Conservation (phyloP, 192 early-diverging fungal genomes). For the Entophlyctis luteolus region DNA sequence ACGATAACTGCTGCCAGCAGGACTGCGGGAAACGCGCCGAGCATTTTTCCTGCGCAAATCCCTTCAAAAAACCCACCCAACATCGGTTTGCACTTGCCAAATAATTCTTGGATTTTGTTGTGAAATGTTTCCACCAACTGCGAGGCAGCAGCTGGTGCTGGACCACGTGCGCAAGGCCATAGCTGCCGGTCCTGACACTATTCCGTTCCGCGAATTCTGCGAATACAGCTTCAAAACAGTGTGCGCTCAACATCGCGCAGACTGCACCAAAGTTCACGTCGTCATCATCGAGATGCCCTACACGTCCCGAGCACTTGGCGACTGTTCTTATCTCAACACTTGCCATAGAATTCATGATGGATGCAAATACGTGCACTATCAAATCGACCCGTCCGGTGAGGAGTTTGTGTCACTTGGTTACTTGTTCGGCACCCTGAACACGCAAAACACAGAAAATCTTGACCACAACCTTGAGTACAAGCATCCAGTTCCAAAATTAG, state of each 20-base stretch:
- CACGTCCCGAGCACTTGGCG: conserved; percentile 52
- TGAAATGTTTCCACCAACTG: conserved; percentile 11
- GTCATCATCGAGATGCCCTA: conserved; percentile 43
- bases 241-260: conserved; percentile 18
- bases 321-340: conserved; percentile 64
- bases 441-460: neutral
- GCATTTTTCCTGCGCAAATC: no score
- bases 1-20: no score
- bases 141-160: conserved; percentile 5
- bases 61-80: no score
- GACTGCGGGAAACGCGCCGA: no score
- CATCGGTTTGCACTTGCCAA: no score
- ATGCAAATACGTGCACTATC: conserved; percentile 64
- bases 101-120: no score
- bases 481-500: conserved; percentile 18
- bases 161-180: neutral
- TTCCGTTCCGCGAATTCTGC: conserved; percentile 50
- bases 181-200: neutral
- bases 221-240: conserved; percentile 40
- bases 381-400: conserved; percentile 41
- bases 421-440: neutral
- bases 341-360: conserved; percentile 55
- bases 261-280: conserved; percentile 49
- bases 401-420: no score
- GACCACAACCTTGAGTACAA: conserved; percentile 3